Evolutionary conservation across 352 stramenopile species (phyloP), one percentile per base, ranked within the genome.

Genomic region (Phytophthora multivora): DNA sequence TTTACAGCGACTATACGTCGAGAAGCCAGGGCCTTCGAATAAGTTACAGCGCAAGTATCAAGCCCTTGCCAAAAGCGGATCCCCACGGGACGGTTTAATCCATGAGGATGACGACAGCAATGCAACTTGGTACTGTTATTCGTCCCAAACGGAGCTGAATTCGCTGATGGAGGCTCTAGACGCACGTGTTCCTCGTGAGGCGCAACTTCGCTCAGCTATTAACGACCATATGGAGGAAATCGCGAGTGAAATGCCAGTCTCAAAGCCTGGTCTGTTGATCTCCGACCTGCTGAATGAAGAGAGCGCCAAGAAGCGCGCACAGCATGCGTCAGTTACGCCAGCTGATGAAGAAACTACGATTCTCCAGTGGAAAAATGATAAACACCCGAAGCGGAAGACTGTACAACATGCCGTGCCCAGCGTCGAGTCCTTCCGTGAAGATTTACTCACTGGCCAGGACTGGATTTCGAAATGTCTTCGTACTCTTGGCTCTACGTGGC

Each of bases 211-310:
- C 13, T 63, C 63, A 3, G 68, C 80, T 16, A 47, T 95, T 33
- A 75, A 64, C 21, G 86, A 95, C 5, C 77, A 90, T 36, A 81
- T 91, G 51, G 77, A 89, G 4, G 42, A 77, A 21, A 71, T 91
- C 36, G 67, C 70, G 5, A 58, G 64, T 6, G 80, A 89, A 12
- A 91, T 94, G 85, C 85, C 85, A 4, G 51, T 85, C 28, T 84
- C 80, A 0, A 92, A 90, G 61, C 77, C 85, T 6, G 81, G 83
- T 0, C 59, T 92, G n/a, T 60, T 92, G 13, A 86, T 94, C 28
- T 87, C 85, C 9, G 83, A 94, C 47, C 31, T 93, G 7, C 42
- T 88, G 9, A 90, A 91, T 38, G 85, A 91, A 26, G 75, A 86
- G 16, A 79, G 47, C 25, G 61, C 66, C 11, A 81, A 79, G 56